Base-by-base conservation (phyloP, 2,329 filamentous ascomycete genomes). In the Paraphaeosphaeria minitans region DNA sequence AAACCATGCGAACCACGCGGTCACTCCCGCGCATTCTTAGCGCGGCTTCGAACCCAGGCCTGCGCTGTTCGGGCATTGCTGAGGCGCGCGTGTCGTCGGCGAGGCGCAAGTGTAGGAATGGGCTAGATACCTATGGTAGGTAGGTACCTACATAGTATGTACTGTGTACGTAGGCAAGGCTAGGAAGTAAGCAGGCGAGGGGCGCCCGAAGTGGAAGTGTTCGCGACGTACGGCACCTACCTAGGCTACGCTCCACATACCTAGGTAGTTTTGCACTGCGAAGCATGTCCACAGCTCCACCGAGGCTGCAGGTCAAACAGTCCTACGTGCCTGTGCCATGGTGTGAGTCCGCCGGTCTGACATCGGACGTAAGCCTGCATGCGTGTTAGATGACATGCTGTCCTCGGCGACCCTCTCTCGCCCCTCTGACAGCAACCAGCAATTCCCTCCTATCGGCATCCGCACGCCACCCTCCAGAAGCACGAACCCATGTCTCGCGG, bases 1-100 rank as follows among this genome's bases (percentile, higher is more conserved):
- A 31, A 50, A 21, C 10, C 35, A 52, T 41, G 49, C 49, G 49
- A 52, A 52, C 49, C 29, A 41, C 35, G 35, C 49, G 49, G 49
- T 14, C 49, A 29, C 49, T 52, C 49, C 49, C 49, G 49, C 33
- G 22, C 35, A 7, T n/a, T n/a, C 2, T 33, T 2, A 42, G 35
- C 12, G 46, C n/a, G 29, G 24, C 21, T 49, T 33, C 43, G 13
- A 12, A 43, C 8, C 29, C 27, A 16, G 22, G 43, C 43, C 27
- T 46, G 43, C 22, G 14, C 22, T 4, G 22, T 31, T 6, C 22
- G 43, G 22, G 12, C 22, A 21, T 29, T n/a, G n/a, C 12, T 12
- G 27, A n/a, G 7, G 46, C 13, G 19, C 10, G 27, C 14, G n/a
- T 21, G 16, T 33, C 12, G 27, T 21, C 46, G 46, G 27, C 46